A percentile compares a stretch with the other conserved stretches of the same genome.
Evolutionary conservation across 768 basidiomycete species (phyloP).

Genomic region (Agaricus sinodeliciosus): DNA sequence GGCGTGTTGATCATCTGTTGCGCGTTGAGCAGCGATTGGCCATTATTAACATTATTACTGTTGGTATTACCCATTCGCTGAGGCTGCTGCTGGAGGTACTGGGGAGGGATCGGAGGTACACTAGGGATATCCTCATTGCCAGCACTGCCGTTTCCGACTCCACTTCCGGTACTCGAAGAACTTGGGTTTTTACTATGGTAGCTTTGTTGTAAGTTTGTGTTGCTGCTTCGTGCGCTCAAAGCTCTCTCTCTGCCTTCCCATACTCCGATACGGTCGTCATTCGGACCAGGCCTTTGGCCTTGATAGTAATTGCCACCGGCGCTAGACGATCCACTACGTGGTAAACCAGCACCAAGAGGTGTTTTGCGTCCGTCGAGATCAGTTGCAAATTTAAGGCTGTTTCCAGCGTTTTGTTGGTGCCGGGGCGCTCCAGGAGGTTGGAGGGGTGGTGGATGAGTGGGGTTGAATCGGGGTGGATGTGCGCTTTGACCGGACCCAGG

Average conservation of each 20-base stretch:
- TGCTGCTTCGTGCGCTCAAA: constrained; percentile 52
- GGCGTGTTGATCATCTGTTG: constrained; percentile 54
- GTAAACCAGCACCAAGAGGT: constrained; percentile 33
- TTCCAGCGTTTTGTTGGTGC: constrained; percentile 30
- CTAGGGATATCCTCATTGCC: constrained; percentile 42
- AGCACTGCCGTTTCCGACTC: constrained; percentile 22
- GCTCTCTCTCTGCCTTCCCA: constrained; percentile 69
- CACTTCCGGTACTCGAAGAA: constrained; percentile 26
- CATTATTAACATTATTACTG: constrained; percentile 15
- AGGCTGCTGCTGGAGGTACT: constrained; percentile 62
- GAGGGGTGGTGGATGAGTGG: constrained; percentile 6
- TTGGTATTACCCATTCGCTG: constrained; percentile 18
- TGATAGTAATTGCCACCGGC: constrained; percentile 26
- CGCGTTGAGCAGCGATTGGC: constrained; percentile 24
- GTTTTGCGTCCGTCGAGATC: constrained; percentile 67
- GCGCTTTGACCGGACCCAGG: constrained; percentile 38
- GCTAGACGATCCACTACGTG: constrained; percentile 33
- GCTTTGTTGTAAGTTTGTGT: constrained; percentile 60
- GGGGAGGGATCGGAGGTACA: constrained; percentile 67
- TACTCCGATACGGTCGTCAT: constrained; percentile 25
- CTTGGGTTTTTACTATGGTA: constrained; percentile 41
- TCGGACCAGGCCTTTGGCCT: constrained; percentile 12
- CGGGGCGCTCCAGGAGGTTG: constrained; percentile 13
- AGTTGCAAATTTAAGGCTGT: constrained; percentile 49
- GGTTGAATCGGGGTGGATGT: constrained; percentile 65